Conservation (phyloP, 192 early-diverging fungal genomes). For the Coemansia sp. region DNA sequence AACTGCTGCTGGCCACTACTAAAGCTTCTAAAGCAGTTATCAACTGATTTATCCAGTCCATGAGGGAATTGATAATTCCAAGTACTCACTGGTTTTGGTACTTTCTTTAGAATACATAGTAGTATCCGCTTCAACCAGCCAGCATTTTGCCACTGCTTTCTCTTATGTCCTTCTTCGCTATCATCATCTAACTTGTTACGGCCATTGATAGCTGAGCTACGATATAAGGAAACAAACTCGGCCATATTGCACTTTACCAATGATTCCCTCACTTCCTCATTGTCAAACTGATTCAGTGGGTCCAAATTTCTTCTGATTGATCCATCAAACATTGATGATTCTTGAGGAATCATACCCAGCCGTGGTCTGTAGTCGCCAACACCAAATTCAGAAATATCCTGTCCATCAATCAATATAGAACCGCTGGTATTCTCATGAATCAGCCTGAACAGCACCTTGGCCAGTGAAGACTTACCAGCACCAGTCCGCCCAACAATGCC, state of each 20-base stretch:
- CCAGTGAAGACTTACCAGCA: conserved; percentile 66
- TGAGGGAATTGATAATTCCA: too few species aligned
- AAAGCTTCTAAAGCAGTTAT: neutral
- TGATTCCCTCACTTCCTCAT: conserved; percentile 18
- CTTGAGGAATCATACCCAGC: conserved; percentile 61
- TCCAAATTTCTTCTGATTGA: conserved; percentile 69
- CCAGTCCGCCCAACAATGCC: conserved; percentile 62
- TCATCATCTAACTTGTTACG: neutral
- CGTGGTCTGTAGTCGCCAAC: conserved; percentile 62
- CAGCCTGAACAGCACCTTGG: conserved; percentile 62
- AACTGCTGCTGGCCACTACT: conserved; percentile 64
- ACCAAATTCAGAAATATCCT: conserved; percentile 72
- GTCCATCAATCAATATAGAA: conserved; percentile 74
- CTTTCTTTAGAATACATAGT: neutral
- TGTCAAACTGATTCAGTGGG: conserved; percentile 53
- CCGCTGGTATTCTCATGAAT: conserved; percentile 59
- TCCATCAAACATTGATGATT: conserved; percentile 65
- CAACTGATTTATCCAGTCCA: neutral
- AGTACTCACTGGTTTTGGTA: neutral
- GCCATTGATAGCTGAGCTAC: neutral
- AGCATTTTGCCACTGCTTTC: conserved; percentile 13
- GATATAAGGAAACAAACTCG: neutral
- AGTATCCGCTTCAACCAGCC: conserved; percentile 11
- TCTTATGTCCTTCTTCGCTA: neutral
- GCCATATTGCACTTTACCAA: conserved; percentile 25